Base-by-base conservation (phyloP, 768 basidiomycete genomes). In the Boletus huronensis region DNA sequence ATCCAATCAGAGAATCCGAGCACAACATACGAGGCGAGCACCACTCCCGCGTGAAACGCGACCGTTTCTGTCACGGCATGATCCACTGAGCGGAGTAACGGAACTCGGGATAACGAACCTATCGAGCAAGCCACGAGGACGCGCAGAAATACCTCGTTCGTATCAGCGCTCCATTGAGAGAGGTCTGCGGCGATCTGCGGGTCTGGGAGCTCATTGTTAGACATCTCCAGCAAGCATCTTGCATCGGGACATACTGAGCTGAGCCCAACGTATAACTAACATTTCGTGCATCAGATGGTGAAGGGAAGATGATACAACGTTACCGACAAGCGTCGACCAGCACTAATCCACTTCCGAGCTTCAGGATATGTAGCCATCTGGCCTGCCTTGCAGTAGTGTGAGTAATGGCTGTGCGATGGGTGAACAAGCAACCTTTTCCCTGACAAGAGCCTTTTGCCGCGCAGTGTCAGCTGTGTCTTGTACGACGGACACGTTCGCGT, bases 231-330 rank as follows among this genome's bases (percentile, higher is more conserved):
- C 9, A 13, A 14, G 21, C 16, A 14, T 19, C 14, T 35, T 43
- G 52, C 3, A 43, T 34, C 3, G 8, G 47, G n/a, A 61, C 77
- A 5, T 61, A 87, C 86, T 79, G 2, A 88, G 73, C 58, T 88
- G 81, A 32, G 83, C 82, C 87, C 88, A 92, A 59, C 90, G 75
- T 50, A 92, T 90, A 67, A 90, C 90, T 91, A 56, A 8, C 31
- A 34, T 17, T 32, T 42, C 35, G 21, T 14, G 34, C 38, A 46
- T 50, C 41, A 58, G 29, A 43, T 6, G 48, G 32, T 35, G 50
- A 53, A 58, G 28, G 16, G 32, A 38, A 48, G 31, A 29, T 23
- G 34, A 43, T 21, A 35, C 19, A 13, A 32, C 28, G 45, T 38
- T 28, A 76, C 87, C 49, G 66, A 92, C 89, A 90, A 3, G 88